Conservation (phyloP, 495 filamentous ascomycete species). For the Diplogelasinospora grovesii region DNA sequence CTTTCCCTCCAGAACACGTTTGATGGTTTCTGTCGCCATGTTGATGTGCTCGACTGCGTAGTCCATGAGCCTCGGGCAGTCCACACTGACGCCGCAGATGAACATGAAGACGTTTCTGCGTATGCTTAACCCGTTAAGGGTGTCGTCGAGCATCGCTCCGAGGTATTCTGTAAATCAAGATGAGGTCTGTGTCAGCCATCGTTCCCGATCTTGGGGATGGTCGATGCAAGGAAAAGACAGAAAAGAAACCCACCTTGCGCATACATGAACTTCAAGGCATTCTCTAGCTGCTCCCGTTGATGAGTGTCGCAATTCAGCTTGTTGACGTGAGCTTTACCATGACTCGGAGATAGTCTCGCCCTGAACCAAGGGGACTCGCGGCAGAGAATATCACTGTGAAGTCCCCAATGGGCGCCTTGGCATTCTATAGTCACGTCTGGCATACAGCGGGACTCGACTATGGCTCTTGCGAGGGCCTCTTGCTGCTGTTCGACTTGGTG, state of each 20-base stretch:
- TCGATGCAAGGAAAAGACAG: not conserved
- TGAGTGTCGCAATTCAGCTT: conserved; percentile 4
- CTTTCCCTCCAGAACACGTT: not conserved
- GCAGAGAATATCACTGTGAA: conserved; percentile 20
- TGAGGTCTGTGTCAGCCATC: not conserved
- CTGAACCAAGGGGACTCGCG: conserved; percentile 14
- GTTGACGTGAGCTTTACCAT: too few species aligned
- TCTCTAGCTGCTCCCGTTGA: conserved; percentile 1
- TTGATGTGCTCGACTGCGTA: conserved; percentile 7
- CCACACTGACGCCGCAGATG: conserved; percentile 13
- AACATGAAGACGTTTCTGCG: conserved; percentile 7
- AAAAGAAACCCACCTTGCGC: conserved; percentile 6
- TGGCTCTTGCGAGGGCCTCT: too few species aligned
- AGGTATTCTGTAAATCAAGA: not conserved
- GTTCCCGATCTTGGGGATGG: not conserved
- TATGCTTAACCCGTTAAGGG: conserved; percentile 6
- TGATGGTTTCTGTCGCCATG: conserved; percentile 2
- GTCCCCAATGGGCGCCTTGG: not conserved
- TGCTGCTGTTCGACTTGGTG: too few species aligned
- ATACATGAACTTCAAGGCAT: conserved; percentile 21
- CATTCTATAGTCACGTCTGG: conserved; percentile 16
- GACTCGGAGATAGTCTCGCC: conserved; percentile 7
- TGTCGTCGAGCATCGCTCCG: not conserved
- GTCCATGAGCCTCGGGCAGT: conserved; percentile 3
- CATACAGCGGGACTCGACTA: too few species aligned